phyloP scores from a whole-genome alignment of 2,329 filamentous ascomycete species.

The Magnaporthiopsis rhizophila region DNA sequence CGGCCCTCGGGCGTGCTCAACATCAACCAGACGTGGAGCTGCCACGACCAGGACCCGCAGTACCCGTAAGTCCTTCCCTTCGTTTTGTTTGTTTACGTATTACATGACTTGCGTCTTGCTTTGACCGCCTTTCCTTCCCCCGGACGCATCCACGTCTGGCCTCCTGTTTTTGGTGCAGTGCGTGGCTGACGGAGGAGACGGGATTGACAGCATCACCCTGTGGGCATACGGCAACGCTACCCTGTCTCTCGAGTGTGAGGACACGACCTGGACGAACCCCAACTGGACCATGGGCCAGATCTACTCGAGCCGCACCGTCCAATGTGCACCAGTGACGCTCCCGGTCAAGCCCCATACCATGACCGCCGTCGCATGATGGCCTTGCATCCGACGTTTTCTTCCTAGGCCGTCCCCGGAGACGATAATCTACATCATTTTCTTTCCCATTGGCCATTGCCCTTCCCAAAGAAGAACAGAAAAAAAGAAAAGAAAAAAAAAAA shows the following conservation, averaged over 20 bases:
- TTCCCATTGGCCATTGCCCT: background rate
- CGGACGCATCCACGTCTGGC: too few relatives aligned
- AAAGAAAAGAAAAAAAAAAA: too few relatives aligned
- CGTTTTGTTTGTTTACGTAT: background rate
- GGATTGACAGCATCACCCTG: slow-evolving; percentile 18
- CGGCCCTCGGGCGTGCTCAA: slow-evolving; percentile 26
- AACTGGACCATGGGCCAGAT: slow-evolving; percentile 21
- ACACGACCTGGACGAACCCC: slow-evolving; percentile 26
- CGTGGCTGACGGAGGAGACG: background rate
- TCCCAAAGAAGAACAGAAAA: background rate
- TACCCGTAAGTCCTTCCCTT: slow-evolving; percentile 24
- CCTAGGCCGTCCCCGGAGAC: background rate
- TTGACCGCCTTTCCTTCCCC: background rate
- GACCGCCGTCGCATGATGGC: slow-evolving; percentile 25
- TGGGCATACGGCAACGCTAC: slow-evolving; percentile 23
- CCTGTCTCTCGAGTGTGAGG: slow-evolving; percentile 26
- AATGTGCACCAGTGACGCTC: slow-evolving; percentile 23
- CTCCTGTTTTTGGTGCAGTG: background rate
- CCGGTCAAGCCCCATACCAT: slow-evolving; percentile 24
- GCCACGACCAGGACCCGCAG: slow-evolving; percentile 29
- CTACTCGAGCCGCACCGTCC: slow-evolving; percentile 27
- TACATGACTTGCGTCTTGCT: background rate
- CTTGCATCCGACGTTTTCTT: background rate
- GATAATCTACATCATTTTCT: background rate
- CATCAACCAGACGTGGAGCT: slow-evolving; percentile 43